phyloP scores from a whole-genome alignment of 192 early-diverging fungal species.

The Backusella westeae region DNA sequence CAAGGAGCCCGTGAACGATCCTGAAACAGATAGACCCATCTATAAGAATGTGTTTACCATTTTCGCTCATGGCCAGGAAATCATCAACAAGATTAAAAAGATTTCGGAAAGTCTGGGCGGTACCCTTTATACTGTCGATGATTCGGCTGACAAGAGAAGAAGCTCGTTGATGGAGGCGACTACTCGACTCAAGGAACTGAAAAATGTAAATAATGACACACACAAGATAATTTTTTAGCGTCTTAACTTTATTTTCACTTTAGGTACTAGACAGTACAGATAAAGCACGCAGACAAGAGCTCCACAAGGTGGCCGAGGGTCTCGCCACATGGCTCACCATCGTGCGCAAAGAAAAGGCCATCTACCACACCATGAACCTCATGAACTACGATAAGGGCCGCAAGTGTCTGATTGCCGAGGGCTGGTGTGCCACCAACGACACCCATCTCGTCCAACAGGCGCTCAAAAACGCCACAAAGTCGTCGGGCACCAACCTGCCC shows the following conservation, averaged over 20 bases:
- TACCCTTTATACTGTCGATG: conserved; percentile 91
- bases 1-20: conserved; percentile 89
- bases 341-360: conserved; percentile 96
- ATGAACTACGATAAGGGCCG: conserved; percentile 93
- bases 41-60: conserved; percentile 98
- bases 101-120: conserved; percentile 95
- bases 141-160: conserved; percentile 79
- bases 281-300: conserved; percentile 77
- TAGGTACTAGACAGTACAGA: conserved; percentile 85
- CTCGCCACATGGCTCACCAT: conserved; percentile 85
- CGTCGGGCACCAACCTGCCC: conserved; percentile 81
- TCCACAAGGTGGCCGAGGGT: conserved; percentile 80
- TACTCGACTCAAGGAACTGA: conserved; percentile 85
- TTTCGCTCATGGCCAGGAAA: conserved; percentile 94
- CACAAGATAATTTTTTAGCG: neutral
- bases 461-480: conserved; percentile 72
- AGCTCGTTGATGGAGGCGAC: conserved; percentile 78
- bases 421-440: conserved; percentile 92
- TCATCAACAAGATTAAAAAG: conserved; percentile 87
- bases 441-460: conserved; percentile 79
- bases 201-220: conserved; percentile 17
- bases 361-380: conserved; percentile 94
- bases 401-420: conserved; percentile 96
- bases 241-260: neutral
- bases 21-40: conserved; percentile 80